These are phyloP conservation scores for Hypoxylon sp. DNA, from an alignment of 2,329 filamentous ascomycete species.

Conservation along the genomic window DNA sequence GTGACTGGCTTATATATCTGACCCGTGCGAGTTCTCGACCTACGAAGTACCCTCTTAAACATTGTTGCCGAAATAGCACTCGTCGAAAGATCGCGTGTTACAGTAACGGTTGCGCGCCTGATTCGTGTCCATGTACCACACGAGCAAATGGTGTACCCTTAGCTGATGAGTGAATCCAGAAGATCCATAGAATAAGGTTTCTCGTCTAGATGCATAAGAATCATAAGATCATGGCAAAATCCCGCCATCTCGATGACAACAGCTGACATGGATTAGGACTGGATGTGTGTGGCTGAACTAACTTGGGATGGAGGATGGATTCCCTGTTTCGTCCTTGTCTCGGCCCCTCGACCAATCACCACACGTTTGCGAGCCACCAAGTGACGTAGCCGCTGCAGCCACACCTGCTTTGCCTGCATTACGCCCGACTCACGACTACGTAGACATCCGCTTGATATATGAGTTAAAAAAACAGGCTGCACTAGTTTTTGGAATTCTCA, in stretches of 20 bases:
- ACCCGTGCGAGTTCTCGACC: no score
- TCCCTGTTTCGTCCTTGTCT: constrained; percentile 37
- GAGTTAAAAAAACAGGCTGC: constrained; percentile 4
- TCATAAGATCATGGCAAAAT: neutral
- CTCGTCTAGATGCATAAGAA: neutral
- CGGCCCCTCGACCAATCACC: constrained; percentile 25
- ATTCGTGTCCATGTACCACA: no score
- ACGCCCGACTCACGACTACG: constrained; percentile 20
- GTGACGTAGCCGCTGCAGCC: constrained; percentile 38
- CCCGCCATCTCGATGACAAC: constrained; percentile 30
- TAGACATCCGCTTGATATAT: constrained; percentile 1
- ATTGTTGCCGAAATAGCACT: no score
- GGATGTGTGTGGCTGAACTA: constrained; percentile 34
- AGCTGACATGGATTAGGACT: constrained; percentile 7
- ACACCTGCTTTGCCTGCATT: constrained; percentile 15
- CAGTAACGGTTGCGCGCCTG: no score
- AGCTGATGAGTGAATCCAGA: neutral
- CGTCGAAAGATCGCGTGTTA: no score
- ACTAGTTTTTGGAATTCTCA: neutral
- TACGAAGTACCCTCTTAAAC: no score
- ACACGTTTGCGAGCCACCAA: constrained; percentile 21
- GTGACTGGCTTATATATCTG: no score
- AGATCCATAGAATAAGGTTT: neutral
- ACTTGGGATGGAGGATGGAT: constrained; percentile 17
- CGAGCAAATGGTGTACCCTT: neutral